A percentile compares a stretch with the other conserved stretches of the same genome.
Evolutionary conservation across 2,329 filamentous ascomycete genomes (phyloP).

Genomic region (Pseudocercospora crystallina): DNA sequence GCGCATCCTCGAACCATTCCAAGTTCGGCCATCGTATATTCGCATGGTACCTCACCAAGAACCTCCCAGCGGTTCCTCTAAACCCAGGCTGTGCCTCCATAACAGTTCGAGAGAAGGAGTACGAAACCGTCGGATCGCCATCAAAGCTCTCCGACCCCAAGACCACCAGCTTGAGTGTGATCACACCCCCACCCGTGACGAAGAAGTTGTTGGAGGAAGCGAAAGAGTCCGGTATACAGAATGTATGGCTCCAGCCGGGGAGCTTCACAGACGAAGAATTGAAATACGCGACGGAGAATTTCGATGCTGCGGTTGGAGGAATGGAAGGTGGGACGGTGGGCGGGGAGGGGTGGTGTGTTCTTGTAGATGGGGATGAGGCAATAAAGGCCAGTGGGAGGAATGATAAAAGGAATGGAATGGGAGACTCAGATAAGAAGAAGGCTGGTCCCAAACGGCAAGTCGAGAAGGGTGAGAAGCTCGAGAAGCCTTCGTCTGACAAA

Average conservation of each 20-base stretch:
- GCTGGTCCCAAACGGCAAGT: constrained; percentile 9
- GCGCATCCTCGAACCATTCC: constrained; percentile 77
- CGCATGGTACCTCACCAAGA: constrained; percentile 79
- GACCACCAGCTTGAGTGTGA: constrained; percentile 76
- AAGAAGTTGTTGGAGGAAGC: constrained; percentile 74
- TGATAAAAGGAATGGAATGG: not conserved
- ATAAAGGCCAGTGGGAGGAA: constrained; percentile 39
- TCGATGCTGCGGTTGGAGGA: constrained; percentile 68
- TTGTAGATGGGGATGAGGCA: constrained; percentile 75
- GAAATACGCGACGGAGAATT: constrained; percentile 66
- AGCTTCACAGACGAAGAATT: constrained; percentile 78
- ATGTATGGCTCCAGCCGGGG: constrained; percentile 89
- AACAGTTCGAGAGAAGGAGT: constrained; percentile 57
- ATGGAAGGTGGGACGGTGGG: constrained; percentile 66
- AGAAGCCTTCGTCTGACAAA: constrained; percentile 3
- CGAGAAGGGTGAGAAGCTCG: not conserved
- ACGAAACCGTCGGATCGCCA: constrained; percentile 66
- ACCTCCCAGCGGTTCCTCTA: constrained; percentile 75
- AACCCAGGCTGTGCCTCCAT: constrained; percentile 72
- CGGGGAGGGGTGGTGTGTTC: constrained; percentile 79
- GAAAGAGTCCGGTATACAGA: constrained; percentile 66
- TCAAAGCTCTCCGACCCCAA: constrained; percentile 63
- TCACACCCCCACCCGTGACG: constrained; percentile 81
- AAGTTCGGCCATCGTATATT: constrained; percentile 94
- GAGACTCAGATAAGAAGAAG: not conserved